These are phyloP conservation scores for Apiosordaria backusii DNA, from an alignment of 495 filamentous ascomycete species.

Conservation along the genomic window DNA sequence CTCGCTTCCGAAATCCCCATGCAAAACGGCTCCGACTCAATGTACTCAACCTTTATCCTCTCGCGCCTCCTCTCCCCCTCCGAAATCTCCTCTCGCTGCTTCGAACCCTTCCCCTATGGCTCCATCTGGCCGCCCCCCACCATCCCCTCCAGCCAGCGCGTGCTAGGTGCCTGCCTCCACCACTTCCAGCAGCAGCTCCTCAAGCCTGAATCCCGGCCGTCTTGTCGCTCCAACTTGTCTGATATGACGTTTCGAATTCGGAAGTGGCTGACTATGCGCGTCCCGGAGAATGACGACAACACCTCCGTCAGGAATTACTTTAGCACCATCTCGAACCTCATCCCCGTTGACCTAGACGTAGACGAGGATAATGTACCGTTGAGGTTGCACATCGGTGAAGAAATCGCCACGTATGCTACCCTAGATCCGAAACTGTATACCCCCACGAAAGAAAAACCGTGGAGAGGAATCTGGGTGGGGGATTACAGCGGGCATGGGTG, in stretches of 20 bases:
- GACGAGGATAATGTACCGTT: background rate
- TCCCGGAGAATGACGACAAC: constrained; percentile 21
- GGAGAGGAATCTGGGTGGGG: constrained; percentile 85
- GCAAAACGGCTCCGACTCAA: constrained; percentile 5
- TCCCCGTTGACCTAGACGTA: background rate
- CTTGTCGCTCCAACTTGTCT: constrained; percentile 50
- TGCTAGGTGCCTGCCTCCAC: constrained; percentile 19
- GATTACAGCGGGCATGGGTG: constrained; percentile 86
- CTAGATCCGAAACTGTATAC: constrained; percentile 68
- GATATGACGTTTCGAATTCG: constrained; percentile 67
- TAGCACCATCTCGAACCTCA: background rate
- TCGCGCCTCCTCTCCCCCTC: constrained; percentile 40
- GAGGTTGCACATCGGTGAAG: constrained; percentile 51
- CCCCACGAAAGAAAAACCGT: constrained; percentile 74
- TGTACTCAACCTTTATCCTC: constrained; percentile 43
- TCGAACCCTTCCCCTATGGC: constrained; percentile 40
- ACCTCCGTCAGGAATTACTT: background rate
- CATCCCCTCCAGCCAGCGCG: constrained; percentile 59
- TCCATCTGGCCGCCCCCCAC: constrained; percentile 70
- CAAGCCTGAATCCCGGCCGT: constrained; percentile 41
- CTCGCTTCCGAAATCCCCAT: constrained; percentile 35
- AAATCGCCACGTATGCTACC: constrained; percentile 71
- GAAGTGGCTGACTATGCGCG: constrained; percentile 59
- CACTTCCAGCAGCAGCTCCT: constrained; percentile 30
- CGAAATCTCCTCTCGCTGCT: constrained; percentile 9